Base-by-base conservation (phyloP, 176 grass and related monocot genomes). In the Oryza longistaminata region DNA sequence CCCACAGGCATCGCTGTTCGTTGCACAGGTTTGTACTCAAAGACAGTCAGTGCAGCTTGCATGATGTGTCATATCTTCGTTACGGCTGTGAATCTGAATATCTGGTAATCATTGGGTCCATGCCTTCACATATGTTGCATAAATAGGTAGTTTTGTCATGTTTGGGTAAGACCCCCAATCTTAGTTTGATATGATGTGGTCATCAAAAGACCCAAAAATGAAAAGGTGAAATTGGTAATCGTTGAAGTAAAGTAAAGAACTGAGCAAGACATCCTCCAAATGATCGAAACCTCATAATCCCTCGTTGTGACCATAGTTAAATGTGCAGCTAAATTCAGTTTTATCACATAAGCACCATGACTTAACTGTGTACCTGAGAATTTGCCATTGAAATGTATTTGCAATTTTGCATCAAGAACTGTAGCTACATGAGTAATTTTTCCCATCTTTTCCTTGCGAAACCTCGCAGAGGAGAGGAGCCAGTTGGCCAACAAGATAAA, bases 401-500 rank as follows among this genome's bases (percentile, higher is more conserved):
- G 24, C 64, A 73, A 34, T 29, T 29, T 29, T 29, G 34, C 34
- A 35, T 61, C 22, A 64, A 71, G 29, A 76, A 83, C 55, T 48
- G 33, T 5, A 60, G 43, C 78, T 33, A 58, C 66, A 7, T 16
- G 24, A 34, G 17, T 53, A 6, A n/a, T 0, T 19, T 7, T 35
- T 15, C 3, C n/a, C 42, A 50, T 70, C 0, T 58, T 80, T 46
- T 10, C 12, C 6, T 15, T 82, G 64, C 35, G 6, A 44, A 79
- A 79, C 64, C 91, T 93, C 40, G 40, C 89, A 98, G 96, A 98
- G 91, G 93, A 95, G 88, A 95, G 96, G 66, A 92, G 37, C 83
- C 96, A 98, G 62, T 70, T 98, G 61, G 82, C 96, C 19, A 98
- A 98, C 88, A 98, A 92, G 83, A 93, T 90, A 80, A 98, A 93